Conservation (phyloP, 2,329 filamentous ascomycete genomes). For the Drechslerella stenobrocha region DNA sequence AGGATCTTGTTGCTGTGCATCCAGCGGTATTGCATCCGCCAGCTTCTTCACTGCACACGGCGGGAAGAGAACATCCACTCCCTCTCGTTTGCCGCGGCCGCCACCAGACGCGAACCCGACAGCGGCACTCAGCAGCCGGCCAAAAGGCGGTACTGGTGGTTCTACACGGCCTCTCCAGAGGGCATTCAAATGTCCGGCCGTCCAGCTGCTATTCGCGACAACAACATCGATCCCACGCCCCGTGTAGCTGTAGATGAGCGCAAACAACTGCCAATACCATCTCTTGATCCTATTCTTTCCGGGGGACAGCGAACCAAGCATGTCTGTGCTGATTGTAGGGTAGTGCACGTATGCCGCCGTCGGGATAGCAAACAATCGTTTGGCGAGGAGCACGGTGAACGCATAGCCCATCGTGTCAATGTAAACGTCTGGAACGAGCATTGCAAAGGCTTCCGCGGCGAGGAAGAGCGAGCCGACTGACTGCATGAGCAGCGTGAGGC, state of each 20-base stretch:
- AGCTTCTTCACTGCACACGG: conserved; percentile 89
- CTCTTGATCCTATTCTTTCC: conserved; percentile 75
- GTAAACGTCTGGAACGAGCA: conserved; percentile 89
- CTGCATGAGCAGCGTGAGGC: conserved; percentile 91
- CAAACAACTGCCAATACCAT: conserved; percentile 84
- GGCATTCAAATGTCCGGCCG: conserved; percentile 75
- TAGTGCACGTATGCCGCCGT: conserved; percentile 97
- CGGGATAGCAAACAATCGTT: conserved; percentile 80
- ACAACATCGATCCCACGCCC: conserved; percentile 86
- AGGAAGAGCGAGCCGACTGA: conserved; percentile 84
- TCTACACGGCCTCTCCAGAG: conserved; percentile 67
- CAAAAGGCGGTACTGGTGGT: conserved; percentile 6
- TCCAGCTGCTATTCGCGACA: conserved; percentile 98
- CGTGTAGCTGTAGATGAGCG: conserved; percentile 76
- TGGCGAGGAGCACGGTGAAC: conserved; percentile 80
- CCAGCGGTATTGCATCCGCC: conserved; percentile 64
- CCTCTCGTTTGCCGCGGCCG: conserved; percentile 54
- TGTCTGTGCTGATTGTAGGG: conserved; percentile 96
- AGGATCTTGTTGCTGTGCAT: conserved; percentile 59
- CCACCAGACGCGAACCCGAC: conserved; percentile 48
- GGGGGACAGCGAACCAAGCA: conserved; percentile 87
- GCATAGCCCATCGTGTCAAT: conserved; percentile 98
- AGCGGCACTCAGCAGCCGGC: conserved; percentile 2
- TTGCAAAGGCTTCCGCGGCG: conserved; percentile 88
- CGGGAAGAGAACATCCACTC: conserved; percentile 73